These are phyloP conservation scores for Hapsidospora chrysogenum DNA, from an alignment of 495 filamentous ascomycete species.

Conservation along the genomic window DNA sequence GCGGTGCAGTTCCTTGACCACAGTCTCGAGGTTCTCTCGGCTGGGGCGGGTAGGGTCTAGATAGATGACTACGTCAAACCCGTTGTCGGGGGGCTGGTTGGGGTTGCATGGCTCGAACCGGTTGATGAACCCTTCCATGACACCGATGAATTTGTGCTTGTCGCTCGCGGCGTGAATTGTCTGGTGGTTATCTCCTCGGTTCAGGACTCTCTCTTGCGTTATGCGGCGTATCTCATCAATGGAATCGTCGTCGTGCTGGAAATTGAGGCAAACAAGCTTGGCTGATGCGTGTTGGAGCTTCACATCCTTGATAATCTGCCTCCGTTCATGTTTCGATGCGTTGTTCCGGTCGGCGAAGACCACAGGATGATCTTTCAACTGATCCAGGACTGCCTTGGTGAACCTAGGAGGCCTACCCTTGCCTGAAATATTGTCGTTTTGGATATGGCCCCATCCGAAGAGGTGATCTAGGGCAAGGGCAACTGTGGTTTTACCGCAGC, in stretches of 20 bases:
- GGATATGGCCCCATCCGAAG: slow-evolving; percentile 86
- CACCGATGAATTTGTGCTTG: slow-evolving; percentile 52
- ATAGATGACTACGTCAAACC: slow-evolving; percentile 71
- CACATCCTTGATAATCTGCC: slow-evolving; percentile 74
- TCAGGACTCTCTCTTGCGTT: slow-evolving; percentile 64
- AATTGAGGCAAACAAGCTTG: slow-evolving; percentile 80
- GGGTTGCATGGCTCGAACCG: slow-evolving; percentile 68
- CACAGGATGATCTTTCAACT: slow-evolving; percentile 42
- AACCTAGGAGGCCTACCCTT: slow-evolving; percentile 58
- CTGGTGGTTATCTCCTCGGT: slow-evolving; percentile 90
- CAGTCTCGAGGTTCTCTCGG: slow-evolving; percentile 70
- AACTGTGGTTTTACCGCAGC: slow-evolving; percentile 92
- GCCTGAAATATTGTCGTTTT: slow-evolving; percentile 91
- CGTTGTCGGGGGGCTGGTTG: slow-evolving; percentile 46
- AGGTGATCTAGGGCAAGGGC: slow-evolving; percentile 67
- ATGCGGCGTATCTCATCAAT: slow-evolving; percentile 49
- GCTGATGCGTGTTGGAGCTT: slow-evolving; percentile 38
- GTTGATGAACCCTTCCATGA: slow-evolving; percentile 87
- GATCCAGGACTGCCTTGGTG: slow-evolving; percentile 42
- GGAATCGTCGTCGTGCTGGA: slow-evolving; percentile 55
- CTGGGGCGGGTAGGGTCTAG: slow-evolving; percentile 63
- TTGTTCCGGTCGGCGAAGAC: slow-evolving; percentile 93
- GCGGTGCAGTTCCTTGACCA: slow-evolving; percentile 49
- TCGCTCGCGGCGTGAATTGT: slow-evolving; percentile 74
- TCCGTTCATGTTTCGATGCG: slow-evolving; percentile 69